These are phyloP conservation scores for Hibiscus mutabilis DNA, from an alignment of 345 rosid species.

Conservation along the genomic window DNA sequence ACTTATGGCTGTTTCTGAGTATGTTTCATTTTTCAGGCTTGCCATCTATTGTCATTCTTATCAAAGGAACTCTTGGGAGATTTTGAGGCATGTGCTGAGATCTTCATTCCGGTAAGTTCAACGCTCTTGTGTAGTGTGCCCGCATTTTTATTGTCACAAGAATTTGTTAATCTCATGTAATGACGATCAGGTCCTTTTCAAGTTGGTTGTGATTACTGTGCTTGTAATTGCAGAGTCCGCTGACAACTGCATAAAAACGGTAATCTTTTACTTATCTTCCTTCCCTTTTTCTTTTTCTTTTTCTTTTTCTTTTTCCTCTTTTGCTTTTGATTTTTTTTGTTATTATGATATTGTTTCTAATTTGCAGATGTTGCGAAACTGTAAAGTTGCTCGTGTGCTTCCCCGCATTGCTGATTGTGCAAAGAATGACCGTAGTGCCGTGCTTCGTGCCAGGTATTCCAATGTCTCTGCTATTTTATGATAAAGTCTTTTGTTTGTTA, in stretches of 20 bases:
- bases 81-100: slow-evolving; percentile 94
- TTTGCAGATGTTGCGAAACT: slow-evolving; percentile 86
- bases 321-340: slow-evolving; percentile 10
- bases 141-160: slow-evolving; percentile 14
- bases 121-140: slow-evolving; percentile 8
- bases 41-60: slow-evolving; percentile 86
- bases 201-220: slow-evolving; percentile 99
- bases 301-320: background rate
- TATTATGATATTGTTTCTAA: slow-evolving; percentile 11
- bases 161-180: slow-evolving; percentile 25
- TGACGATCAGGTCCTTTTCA: slow-evolving; percentile 95
- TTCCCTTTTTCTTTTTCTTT: background rate
- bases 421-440: slow-evolving; percentile 84
- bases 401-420: slow-evolving; percentile 91
- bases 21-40: slow-evolving; percentile 44
- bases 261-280: slow-evolving; percentile 19
- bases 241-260: slow-evolving; percentile 97
- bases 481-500: slow-evolving; percentile 13
- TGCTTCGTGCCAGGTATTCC: slow-evolving; percentile 84
- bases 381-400: slow-evolving; percentile 90
- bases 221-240: slow-evolving; percentile 99
- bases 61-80: slow-evolving; percentile 97
- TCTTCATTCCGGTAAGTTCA: slow-evolving; percentile 83
- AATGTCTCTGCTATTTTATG: slow-evolving; percentile 5
- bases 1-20: slow-evolving; percentile 17